These are phyloP conservation scores for Digitaria exilis DNA, from an alignment of 202 grass and related monocot genomes.

Conservation along the genomic window DNA sequence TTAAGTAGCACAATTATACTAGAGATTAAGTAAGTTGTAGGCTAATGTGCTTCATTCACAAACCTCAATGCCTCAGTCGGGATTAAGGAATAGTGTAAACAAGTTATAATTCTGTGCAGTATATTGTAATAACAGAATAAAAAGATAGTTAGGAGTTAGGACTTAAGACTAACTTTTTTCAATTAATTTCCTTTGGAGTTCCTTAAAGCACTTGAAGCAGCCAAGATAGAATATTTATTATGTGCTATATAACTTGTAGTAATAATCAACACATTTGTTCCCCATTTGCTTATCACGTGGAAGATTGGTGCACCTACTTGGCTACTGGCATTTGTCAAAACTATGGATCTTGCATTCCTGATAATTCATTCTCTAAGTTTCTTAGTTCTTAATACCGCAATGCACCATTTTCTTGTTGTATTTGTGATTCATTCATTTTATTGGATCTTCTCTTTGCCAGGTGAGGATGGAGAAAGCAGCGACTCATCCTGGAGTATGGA, in stretches of 20 bases:
- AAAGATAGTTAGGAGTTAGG: no score
- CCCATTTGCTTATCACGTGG: background rate
- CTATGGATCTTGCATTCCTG: constrained; percentile 16
- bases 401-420: constrained; percentile 11
- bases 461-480: constrained; percentile 75
- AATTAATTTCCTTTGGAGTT: background rate
- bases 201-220: constrained; percentile 14
- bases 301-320: background rate
- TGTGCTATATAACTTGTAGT: constrained; percentile 22
- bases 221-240: background rate
- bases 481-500: constrained; percentile 77
- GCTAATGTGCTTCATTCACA: constrained; percentile 6
- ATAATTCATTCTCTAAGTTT: background rate
- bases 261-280: background rate
- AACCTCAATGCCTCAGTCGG: background rate
- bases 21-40: background rate
- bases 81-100: background rate
- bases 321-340: background rate
- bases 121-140: background rate
- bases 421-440: constrained; percentile 7
- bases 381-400: background rate
- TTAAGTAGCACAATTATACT: background rate
- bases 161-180: constrained; percentile 14
- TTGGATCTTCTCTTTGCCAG: constrained; percentile 47
- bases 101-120: background rate